These are phyloP conservation scores for Platanthera zijinensis DNA, from an alignment of 106 monocot genomes.

Conservation along the genomic window DNA sequence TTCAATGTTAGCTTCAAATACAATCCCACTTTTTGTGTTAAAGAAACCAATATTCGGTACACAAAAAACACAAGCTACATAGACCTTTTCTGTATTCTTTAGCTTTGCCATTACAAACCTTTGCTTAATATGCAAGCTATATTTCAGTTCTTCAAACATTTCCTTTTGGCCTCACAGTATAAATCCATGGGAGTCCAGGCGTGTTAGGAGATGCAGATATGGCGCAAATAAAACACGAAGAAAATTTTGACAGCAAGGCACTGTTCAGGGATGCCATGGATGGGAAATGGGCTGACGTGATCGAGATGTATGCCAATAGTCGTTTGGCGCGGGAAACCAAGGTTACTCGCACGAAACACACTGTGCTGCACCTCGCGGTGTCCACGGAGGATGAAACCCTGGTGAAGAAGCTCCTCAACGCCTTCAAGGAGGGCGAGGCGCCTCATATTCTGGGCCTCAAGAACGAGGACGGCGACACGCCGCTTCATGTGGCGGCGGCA, in stretches of 20 bases:
- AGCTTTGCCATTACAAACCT: neutral
- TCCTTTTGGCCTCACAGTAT: neutral
- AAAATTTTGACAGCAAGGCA: neutral
- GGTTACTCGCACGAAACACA: slow-evolving; percentile 16
- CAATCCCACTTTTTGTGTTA: neutral
- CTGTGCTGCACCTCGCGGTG: slow-evolving; percentile 19
- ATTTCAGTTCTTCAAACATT: too few species aligned
- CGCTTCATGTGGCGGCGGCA: slow-evolving; percentile 19
- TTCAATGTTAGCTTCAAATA: neutral
- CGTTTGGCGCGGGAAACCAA: neutral
- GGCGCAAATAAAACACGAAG: neutral
- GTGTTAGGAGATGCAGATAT: neutral
- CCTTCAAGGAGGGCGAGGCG: neutral
- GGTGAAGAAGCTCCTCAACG: slow-evolving; percentile 1
- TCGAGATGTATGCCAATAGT: neutral
- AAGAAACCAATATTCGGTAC: neutral
- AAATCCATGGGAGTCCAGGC: neutral
- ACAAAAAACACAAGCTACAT: neutral
- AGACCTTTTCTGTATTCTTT: neutral
- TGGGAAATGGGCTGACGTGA: slow-evolving; percentile 8
- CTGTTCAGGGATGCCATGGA: slow-evolving; percentile 16
- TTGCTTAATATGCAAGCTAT: neutral
- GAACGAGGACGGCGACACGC: slow-evolving; percentile 3
- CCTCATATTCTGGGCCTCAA: neutral
- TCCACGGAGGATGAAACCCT: neutral